Conservation (phyloP, 352 stramenopile species). For the Globisporangium nodosum region DNA sequence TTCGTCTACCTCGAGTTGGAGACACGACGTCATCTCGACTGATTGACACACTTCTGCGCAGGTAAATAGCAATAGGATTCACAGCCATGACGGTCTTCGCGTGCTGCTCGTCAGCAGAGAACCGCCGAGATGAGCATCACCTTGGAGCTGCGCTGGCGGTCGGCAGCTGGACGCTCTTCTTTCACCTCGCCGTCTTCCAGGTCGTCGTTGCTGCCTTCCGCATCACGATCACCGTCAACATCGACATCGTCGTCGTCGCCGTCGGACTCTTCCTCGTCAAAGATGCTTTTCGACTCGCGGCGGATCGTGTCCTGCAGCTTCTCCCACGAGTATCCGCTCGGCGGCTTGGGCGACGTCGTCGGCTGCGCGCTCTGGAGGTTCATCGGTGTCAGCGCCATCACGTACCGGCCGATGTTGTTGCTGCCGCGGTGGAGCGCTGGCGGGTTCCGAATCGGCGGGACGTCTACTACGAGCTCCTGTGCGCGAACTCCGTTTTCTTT, state of each 20-base stretch:
- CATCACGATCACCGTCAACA: neutral
- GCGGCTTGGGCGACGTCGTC: slow-evolving; percentile 8
- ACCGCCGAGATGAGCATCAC: slow-evolving; percentile 43
- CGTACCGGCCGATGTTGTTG: neutral
- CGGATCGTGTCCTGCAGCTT: slow-evolving; percentile 68
- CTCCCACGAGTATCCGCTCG: slow-evolving; percentile 69
- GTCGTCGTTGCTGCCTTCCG: neutral
- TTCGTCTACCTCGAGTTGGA: neutral
- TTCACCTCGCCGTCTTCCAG: slow-evolving; percentile 14
- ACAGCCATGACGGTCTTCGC: neutral
- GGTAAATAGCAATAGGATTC: slow-evolving; percentile 18
- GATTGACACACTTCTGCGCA: neutral
- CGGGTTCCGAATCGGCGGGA: slow-evolving; percentile 12
- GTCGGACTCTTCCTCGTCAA: slow-evolving; percentile 38
- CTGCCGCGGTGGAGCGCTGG: neutral
- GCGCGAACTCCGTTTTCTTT: slow-evolving; percentile 1
- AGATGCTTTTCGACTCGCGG: slow-evolving; percentile 56
- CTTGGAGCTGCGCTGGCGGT: neutral
- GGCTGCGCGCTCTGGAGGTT: slow-evolving; percentile 5
- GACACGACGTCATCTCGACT: too few species aligned
- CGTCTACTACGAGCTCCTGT: neutral
- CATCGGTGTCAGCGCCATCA: slow-evolving; percentile 4
- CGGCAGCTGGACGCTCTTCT: neutral
- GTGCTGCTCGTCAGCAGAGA: slow-evolving; percentile 22
- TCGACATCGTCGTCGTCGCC: slow-evolving; percentile 10